Evolutionary conservation across 768 basidiomycete genomes (phyloP).

Genomic region (Amanita pallidorosea): DNA sequence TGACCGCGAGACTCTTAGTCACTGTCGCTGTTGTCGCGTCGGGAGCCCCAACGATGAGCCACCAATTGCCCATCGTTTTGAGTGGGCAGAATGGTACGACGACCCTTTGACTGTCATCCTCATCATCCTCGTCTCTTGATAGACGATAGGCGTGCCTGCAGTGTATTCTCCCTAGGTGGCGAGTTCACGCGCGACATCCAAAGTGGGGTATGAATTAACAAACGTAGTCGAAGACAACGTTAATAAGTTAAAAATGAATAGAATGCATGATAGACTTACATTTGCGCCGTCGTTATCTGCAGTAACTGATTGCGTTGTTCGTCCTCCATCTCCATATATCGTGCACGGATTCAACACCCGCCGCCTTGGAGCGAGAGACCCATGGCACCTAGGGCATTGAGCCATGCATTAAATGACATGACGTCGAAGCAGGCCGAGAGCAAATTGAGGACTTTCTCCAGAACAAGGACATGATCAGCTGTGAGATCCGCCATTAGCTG

Average conservation of each 20-base stretch:
- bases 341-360: constrained; percentile 81
- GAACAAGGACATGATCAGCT: constrained; percentile 79
- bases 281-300: constrained; percentile 76
- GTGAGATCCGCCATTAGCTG: constrained; percentile 89
- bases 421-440: constrained; percentile 95
- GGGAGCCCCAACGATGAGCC: constrained; percentile 91
- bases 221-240: constrained; percentile 57
- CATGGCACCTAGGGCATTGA: constrained; percentile 93
- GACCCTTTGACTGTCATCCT: constrained; percentile 65
- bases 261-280: constrained; percentile 42
- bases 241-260: constrained; percentile 9
- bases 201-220: constrained; percentile 92
- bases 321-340: constrained; percentile 99
- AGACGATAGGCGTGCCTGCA: constrained; percentile 80
- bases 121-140: constrained; percentile 71
- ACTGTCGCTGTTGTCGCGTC: constrained; percentile 61
- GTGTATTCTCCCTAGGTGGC: constrained; percentile 81
- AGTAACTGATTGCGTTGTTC: constrained; percentile 72
- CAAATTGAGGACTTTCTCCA: constrained; percentile 88
- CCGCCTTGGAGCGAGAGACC: constrained; percentile 80
- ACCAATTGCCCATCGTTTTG: constrained; percentile 93
- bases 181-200: constrained; percentile 85
- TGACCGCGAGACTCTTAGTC: too few species aligned
- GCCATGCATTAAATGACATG: constrained; percentile 93
- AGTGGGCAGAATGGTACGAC: constrained; percentile 88